Percentiles rank a stretch among this genome's conserved stretches.
Evolutionary conservation across 257 asterid species (phyloP).

Genomic region (Lycium ferocissimum): DNA sequence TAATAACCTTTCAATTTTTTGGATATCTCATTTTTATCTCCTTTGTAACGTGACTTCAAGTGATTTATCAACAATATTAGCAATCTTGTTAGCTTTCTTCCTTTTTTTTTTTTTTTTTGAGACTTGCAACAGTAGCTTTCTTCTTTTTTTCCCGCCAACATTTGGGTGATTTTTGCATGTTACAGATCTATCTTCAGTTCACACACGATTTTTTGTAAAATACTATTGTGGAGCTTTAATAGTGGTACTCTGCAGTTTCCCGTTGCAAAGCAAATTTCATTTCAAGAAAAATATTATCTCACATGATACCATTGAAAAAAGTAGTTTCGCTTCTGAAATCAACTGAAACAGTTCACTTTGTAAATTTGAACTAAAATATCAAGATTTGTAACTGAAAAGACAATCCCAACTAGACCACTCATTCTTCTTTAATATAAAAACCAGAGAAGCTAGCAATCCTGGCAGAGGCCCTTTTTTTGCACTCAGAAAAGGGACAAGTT

Average conservation of each 20-base stretch:
- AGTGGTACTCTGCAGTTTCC: constrained; percentile 17
- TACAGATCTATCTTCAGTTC: neutral
- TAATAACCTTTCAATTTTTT: neutral
- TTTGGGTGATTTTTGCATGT: neutral
- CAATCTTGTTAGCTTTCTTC: neutral
- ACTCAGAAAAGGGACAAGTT: neutral
- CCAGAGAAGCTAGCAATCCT: neutral
- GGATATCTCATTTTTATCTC: neutral
- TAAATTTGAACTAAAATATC: neutral
- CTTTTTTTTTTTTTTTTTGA: neutral
- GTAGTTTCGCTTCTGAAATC: constrained; percentile 12
- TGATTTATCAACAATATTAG: neutral
- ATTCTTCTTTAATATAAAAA: neutral
- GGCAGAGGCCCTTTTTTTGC: neutral
- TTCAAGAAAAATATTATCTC: neutral
- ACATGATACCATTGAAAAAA: neutral
- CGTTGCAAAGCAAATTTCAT: neutral
- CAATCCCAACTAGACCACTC: neutral
- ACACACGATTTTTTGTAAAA: neutral
- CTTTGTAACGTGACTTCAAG: neutral
- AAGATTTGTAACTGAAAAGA: neutral
- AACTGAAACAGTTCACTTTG: neutral
- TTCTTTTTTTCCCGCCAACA: neutral
- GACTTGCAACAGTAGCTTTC: too few relatives aligned
- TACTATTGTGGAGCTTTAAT: neutral